Conservation (phyloP, 495 filamentous ascomycete genomes). For the Neurospora sp. region DNA sequence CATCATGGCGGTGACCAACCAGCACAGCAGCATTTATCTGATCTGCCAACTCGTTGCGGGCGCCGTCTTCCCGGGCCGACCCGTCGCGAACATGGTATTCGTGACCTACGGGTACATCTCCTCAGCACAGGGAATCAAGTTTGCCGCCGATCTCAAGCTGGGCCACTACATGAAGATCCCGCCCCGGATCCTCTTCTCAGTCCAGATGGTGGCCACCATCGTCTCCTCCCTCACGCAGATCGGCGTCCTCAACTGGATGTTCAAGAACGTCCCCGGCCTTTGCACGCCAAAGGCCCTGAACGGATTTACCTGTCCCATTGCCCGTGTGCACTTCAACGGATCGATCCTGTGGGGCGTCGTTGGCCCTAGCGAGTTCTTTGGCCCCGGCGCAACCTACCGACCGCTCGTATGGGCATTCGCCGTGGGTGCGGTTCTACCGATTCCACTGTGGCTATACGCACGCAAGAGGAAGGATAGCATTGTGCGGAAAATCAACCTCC, state of each 20-base stretch:
- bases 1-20: conserved; percentile 79
- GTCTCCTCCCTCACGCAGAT: conserved; percentile 74
- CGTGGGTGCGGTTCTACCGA: conserved; percentile 58
- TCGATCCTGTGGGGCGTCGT: conserved; percentile 85
- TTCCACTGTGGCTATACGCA: conserved; percentile 55
- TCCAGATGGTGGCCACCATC: conserved; percentile 73
- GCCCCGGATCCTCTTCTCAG: conserved; percentile 64
- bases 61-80: conserved; percentile 65
- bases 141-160: conserved; percentile 76
- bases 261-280: conserved; percentile 60
- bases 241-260: conserved; percentile 83
- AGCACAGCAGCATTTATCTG: conserved; percentile 70
- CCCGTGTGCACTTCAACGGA: conserved; percentile 82
- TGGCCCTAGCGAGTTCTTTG: conserved; percentile 69
- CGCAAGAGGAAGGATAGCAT: conserved; percentile 36
- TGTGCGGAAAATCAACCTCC: conserved; percentile 57
- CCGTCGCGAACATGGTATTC: conserved; percentile 84
- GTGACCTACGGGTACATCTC: conserved; percentile 78
- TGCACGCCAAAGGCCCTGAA: conserved; percentile 72
- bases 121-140: conserved; percentile 75
- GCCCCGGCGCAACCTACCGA: conserved; percentile 57
- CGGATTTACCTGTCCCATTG: conserved; percentile 80
- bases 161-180: conserved; percentile 94
- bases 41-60: conserved; percentile 78
- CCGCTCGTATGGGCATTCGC: conserved; percentile 68